phyloP scores from a whole-genome alignment of 2,329 filamentous ascomycete species.

The Talaromyces sp. region DNA sequence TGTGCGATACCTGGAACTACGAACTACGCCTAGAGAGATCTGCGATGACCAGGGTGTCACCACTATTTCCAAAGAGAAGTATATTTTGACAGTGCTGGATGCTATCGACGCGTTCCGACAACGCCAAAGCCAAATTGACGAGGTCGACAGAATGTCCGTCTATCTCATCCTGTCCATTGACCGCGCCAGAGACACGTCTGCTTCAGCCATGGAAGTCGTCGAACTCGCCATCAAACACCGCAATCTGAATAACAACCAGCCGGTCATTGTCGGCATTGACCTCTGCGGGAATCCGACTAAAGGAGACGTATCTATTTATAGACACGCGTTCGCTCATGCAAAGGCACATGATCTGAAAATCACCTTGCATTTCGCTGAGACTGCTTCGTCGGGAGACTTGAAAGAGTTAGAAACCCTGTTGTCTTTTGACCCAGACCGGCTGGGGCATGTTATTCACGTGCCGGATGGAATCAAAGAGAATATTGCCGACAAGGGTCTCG shows the following conservation, averaged over 20 bases:
- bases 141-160: conserved; percentile 47
- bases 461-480: conserved; percentile 53
- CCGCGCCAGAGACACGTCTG: conserved; percentile 50
- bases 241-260: conserved; percentile 29
- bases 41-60: conserved; percentile 27
- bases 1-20: conserved; percentile 70
- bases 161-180: conserved; percentile 71
- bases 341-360: conserved; percentile 52
- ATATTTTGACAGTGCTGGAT: conserved; percentile 61
- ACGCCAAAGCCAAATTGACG: background rate
- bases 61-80: conserved; percentile 55
- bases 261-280: conserved; percentile 66
- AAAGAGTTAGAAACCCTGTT: conserved; percentile 61
- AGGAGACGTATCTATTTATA: conserved; percentile 57
- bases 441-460: conserved; percentile 77
- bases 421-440: conserved; percentile 58
- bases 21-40: conserved; percentile 68
- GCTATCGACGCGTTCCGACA: conserved; percentile 52
- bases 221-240: conserved; percentile 55
- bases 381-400: conserved; percentile 49
- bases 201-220: conserved; percentile 59
- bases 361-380: conserved; percentile 76
- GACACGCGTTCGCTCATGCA: conserved; percentile 54
- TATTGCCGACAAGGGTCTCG: conserved; percentile 51
- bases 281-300: conserved; percentile 69